These are phyloP conservation scores for Paecilomyces dactylethromorphus DNA, from an alignment of 2,329 filamentous ascomycete genomes.

Conservation along the genomic window DNA sequence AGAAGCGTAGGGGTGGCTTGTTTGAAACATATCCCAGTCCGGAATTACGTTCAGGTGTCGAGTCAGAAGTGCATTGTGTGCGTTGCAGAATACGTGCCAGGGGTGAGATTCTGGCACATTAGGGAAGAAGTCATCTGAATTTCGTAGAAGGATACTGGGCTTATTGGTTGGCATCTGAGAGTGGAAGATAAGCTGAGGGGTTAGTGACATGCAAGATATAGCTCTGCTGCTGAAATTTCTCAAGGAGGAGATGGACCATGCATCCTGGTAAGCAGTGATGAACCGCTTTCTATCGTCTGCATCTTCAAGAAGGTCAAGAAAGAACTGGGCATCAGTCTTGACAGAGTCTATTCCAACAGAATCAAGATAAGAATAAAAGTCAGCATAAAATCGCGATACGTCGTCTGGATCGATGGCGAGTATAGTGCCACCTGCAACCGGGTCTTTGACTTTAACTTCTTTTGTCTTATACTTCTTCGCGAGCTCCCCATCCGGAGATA, in stretches of 20 bases:
- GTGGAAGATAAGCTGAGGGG: conserved; percentile 79
- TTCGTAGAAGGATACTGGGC: conserved; percentile 69
- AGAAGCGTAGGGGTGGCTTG: conserved; percentile 60
- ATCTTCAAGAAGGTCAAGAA: conserved; percentile 67
- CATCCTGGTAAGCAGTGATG: conserved; percentile 71
- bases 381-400: conserved; percentile 70
- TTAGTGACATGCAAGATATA: conserved; percentile 93
- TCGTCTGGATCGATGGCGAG: conserved; percentile 69
- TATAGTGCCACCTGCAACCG: conserved; percentile 57
- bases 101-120: conserved; percentile 72
- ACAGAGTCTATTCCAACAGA: conserved; percentile 73
- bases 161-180: conserved; percentile 72
- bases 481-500: conserved; percentile 67
- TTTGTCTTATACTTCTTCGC: conserved; percentile 72
- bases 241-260: conserved; percentile 73
- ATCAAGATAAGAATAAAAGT: conserved; percentile 81
- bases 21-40: conserved; percentile 75
- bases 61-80: conserved; percentile 77
- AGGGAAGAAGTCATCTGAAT: conserved; percentile 87
- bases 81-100: conserved; percentile 95
- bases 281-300: conserved; percentile 65
- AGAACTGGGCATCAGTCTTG: conserved; percentile 91
- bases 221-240: conserved; percentile 70
- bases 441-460: conserved; percentile 48
- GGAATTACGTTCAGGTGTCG: conserved; percentile 81